A percentile compares a stretch with the other conserved stretches of the same genome.
Conservation (phyloP, 352 stramenopile species). For the Phytophthora foliorum region DNA sequence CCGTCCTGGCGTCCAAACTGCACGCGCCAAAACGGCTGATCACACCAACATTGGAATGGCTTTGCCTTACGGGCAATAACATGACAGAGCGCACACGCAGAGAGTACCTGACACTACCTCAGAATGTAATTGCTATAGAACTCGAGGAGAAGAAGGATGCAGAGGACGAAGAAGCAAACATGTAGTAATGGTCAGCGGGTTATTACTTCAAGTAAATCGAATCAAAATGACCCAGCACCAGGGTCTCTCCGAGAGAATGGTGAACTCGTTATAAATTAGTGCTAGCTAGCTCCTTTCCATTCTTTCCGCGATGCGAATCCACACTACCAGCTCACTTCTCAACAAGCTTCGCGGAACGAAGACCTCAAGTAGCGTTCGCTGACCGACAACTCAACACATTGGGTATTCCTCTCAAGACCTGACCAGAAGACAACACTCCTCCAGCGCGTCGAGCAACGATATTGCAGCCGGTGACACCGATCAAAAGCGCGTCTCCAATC, state of each 20-base stretch:
- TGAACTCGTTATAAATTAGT: no score
- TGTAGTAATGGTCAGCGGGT: not conserved
- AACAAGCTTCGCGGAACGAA: not conserved
- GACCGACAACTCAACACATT: not conserved
- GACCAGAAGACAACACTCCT: no score
- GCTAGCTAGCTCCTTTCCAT: no score
- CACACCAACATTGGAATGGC: conserved; percentile 48
- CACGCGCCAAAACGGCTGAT: conserved; percentile 32
- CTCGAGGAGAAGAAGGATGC: conserved; percentile 51
- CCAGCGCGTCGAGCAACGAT: no score
- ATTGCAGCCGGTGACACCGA: no score
- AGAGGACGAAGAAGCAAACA: conserved; percentile 1
- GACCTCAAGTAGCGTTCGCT: not conserved
- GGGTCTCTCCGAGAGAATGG: not conserved
- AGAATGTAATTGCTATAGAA: conserved; percentile 48
- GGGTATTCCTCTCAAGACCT: no score
- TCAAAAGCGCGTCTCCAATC: no score
- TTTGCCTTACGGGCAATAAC: conserved; percentile 66
- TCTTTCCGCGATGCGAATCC: no score
- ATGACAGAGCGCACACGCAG: conserved; percentile 67
- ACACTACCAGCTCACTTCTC: not conserved
- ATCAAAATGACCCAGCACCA: not conserved
- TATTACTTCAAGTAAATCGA: no score
- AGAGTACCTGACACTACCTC: conserved; percentile 40
- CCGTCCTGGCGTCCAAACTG: conserved; percentile 53